Conservation (phyloP, 148 eudicot genomes). For the Bassia scoparia region DNA sequence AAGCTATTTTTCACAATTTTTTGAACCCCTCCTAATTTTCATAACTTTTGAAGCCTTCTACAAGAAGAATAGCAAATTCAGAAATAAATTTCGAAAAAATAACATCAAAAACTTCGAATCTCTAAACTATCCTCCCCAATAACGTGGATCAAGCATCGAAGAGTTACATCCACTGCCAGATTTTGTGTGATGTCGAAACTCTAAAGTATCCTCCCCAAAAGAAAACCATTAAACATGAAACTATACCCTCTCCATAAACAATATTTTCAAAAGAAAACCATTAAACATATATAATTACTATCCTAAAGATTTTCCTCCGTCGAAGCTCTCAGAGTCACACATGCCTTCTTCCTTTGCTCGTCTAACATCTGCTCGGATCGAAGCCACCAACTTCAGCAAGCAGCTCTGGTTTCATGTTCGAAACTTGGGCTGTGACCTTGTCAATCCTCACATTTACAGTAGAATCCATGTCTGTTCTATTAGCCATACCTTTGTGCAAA, state of each 20-base stretch:
- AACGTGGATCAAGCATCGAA: too few species aligned
- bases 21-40: too few species aligned
- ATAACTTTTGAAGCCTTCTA: too few species aligned
- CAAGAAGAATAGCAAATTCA: too few species aligned
- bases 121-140: too few species aligned
- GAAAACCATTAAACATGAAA: too few species aligned
- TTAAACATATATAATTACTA: neutral
- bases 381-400: conserved; percentile 4
- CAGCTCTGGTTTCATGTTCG: neutral
- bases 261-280: neutral
- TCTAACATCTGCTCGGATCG: neutral
- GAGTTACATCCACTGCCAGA: too few species aligned
- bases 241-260: neutral
- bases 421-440: neutral
- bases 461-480: neutral
- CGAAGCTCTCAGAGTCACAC: neutral
- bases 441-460: neutral
- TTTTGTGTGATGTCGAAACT: too few species aligned
- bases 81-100: too few species aligned
- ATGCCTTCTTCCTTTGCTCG: neutral
- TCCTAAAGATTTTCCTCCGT: neutral
- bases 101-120: too few species aligned
- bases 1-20: too few species aligned
- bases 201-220: too few species aligned
- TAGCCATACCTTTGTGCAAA: conserved; percentile 3